These are phyloP conservation scores for Adansonia rubrostipa DNA, from an alignment of 441 rosid species.

Conservation along the genomic window DNA sequence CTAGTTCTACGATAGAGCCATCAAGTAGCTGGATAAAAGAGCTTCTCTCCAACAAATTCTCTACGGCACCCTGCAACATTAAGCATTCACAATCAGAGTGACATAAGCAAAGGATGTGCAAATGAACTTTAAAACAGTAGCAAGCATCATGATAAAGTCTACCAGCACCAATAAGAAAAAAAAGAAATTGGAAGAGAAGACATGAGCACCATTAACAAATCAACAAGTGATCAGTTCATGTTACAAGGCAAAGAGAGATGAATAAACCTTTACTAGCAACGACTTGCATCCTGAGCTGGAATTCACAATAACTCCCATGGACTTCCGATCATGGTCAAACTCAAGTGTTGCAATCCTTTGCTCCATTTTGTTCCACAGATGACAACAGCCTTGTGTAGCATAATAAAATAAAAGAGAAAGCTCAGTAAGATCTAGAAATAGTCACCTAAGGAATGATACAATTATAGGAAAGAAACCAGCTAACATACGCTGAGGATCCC, in stretches of 20 bases:
- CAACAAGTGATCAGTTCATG: background rate
- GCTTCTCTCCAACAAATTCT: constrained; percentile 84
- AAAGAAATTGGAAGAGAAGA: background rate
- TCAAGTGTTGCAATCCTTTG: constrained; percentile 90
- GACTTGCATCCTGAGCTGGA: constrained; percentile 69
- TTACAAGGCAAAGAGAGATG: constrained; percentile 19
- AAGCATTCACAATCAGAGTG: background rate
- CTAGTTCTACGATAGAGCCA: constrained; percentile 69
- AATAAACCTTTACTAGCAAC: constrained; percentile 82
- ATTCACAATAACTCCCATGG: constrained; percentile 95
- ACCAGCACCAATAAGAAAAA: background rate
- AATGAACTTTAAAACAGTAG: background rate
- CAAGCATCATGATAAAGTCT: background rate
- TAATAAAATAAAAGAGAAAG: constrained; percentile 2
- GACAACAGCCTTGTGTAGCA: constrained; percentile 64
- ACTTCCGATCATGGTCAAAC: constrained; percentile 91
- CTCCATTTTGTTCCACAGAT: constrained; percentile 67
- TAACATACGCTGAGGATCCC: constrained; percentile 57
- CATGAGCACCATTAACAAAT: constrained; percentile 5
- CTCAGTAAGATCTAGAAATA: background rate
- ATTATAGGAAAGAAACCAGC: background rate
- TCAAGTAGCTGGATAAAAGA: constrained; percentile 70
- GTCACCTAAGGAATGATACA: constrained; percentile 14
- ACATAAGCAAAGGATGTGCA: background rate
- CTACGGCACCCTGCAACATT: constrained; percentile 87